Percentiles rank a stretch among this genome's conserved stretches.
Evolutionary conservation across 768 basidiomycete species (phyloP).

Genomic region (Pisolithus tinctorius): DNA sequence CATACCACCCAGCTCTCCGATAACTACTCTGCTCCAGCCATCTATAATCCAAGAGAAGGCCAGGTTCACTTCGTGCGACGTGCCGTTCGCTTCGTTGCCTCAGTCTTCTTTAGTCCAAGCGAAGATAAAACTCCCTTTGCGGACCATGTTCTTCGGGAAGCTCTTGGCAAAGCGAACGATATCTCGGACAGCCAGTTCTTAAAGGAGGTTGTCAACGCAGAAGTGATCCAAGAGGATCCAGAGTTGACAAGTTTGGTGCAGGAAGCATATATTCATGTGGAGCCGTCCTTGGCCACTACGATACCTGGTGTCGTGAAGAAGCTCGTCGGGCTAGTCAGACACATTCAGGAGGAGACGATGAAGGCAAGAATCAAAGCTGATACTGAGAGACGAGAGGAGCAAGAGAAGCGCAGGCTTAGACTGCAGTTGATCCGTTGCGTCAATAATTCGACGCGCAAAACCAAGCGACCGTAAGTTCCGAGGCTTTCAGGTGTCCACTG

Average conservation of each 20-base stretch:
- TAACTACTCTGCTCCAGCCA: not conserved
- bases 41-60: not conserved
- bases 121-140: not conserved
- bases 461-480: constrained; percentile 3
- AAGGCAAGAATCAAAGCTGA: not conserved
- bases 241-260: not conserved
- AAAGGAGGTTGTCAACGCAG: constrained; percentile 1
- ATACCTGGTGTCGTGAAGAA: constrained; percentile 5
- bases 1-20: not conserved
- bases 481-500: not conserved
- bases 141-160: constrained; percentile 1
- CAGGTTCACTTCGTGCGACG: too few species aligned
- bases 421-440: constrained; percentile 13
- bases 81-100: not conserved
- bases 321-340: constrained; percentile 5
- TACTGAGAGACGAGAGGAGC: not conserved
- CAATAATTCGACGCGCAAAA: constrained; percentile 9
- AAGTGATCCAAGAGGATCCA: not conserved
- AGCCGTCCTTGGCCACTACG: not conserved
- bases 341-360: constrained; percentile 4
- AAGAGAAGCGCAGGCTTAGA: constrained; percentile 10
- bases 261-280: not conserved
- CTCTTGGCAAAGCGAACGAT: not conserved
- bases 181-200: constrained; percentile 15
- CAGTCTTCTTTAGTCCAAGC: not conserved